A percentile compares a stretch with the other conserved stretches of the same genome.
Evolutionary conservation across 176 grass and related monocot species (phyloP).

Genomic region (Aegilops umbellulata): DNA sequence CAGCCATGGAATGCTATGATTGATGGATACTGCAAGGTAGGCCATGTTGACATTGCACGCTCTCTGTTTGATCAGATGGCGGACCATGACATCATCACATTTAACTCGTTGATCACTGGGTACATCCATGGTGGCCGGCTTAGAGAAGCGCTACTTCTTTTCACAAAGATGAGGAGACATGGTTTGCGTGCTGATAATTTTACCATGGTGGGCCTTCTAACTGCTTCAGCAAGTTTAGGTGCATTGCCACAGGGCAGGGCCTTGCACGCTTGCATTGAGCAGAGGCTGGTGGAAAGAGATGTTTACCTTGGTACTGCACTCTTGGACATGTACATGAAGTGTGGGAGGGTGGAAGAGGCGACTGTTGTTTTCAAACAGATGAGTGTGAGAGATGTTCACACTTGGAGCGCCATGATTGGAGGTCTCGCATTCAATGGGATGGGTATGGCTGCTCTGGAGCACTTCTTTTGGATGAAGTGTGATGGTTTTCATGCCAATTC

Average conservation of each 20-base stretch:
- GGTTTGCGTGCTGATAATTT: slow-evolving; percentile 46
- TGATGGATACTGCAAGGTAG: slow-evolving; percentile 60
- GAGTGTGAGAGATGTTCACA: slow-evolving; percentile 43
- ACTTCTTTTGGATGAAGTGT: slow-evolving; percentile 64
- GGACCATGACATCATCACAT: slow-evolving; percentile 50
- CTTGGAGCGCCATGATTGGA: slow-evolving; percentile 62
- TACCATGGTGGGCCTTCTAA: slow-evolving; percentile 61
- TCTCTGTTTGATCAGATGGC: slow-evolving; percentile 64
- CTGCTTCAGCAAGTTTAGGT: slow-evolving; percentile 72
- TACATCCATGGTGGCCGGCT: slow-evolving; percentile 61
- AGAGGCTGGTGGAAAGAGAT: slow-evolving; percentile 52
- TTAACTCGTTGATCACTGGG: slow-evolving; percentile 73
- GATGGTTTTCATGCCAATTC: slow-evolving; percentile 46
- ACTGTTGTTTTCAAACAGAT: slow-evolving; percentile 45
- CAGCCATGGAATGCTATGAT: slow-evolving; percentile 80
- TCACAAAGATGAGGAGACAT: slow-evolving; percentile 38
- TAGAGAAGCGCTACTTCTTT: slow-evolving; percentile 52
- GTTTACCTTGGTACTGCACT: slow-evolving; percentile 61
- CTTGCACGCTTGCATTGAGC: slow-evolving; percentile 58
- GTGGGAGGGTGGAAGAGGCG: slow-evolving; percentile 58
- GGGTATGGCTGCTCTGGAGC: slow-evolving; percentile 50
- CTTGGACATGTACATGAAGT: slow-evolving; percentile 85
- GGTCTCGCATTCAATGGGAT: slow-evolving; percentile 71
- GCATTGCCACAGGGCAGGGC: slow-evolving; percentile 56
- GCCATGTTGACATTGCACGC: slow-evolving; percentile 40